phyloP scores from a whole-genome alignment of 179 eudicot species.

The Patellifolia procumbens region DNA sequence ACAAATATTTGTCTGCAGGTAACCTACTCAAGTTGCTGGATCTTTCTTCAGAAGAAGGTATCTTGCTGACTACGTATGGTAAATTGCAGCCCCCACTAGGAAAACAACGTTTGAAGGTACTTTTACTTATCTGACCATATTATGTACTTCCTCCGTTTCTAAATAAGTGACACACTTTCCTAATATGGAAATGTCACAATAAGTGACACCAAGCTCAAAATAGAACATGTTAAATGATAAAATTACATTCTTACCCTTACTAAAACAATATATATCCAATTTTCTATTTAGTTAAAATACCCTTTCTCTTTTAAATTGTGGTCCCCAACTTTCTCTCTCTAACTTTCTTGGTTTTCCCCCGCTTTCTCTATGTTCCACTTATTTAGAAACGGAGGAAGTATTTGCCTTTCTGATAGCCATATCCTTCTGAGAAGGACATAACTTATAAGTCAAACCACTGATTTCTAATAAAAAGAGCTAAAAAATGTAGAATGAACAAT shows the following conservation, averaged over 20 bases:
- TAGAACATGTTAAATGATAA: too few relatives aligned
- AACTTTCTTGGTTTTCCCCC: too few relatives aligned
- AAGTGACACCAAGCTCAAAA: too few relatives aligned
- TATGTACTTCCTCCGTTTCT: not conserved
- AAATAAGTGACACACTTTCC: too few relatives aligned
- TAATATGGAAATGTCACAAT: too few relatives aligned
- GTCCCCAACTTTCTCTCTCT: too few relatives aligned
- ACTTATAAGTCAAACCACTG: not conserved
- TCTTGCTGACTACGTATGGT: slow-evolving; percentile 80
- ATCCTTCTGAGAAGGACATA: not conserved
- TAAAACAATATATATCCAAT: too few relatives aligned
- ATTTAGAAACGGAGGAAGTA: too few relatives aligned
- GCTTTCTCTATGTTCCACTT: too few relatives aligned
- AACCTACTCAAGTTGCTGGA: slow-evolving; percentile 76
- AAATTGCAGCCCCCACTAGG: slow-evolving; percentile 97
- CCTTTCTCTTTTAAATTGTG: too few relatives aligned
- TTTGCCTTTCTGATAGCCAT: not conserved
- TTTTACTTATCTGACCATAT: not conserved
- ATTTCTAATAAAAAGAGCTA: not conserved
- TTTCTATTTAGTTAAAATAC: too few relatives aligned
- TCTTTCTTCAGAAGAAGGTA: slow-evolving; percentile 60
- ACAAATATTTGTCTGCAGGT: slow-evolving; percentile 39
- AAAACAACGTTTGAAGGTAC: slow-evolving; percentile 90
- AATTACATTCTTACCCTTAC: too few relatives aligned
- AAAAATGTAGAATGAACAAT: not conserved